Base-by-base conservation (phyloP, 2,329 filamentous ascomycete species). In the Trichoderma oligosporum region DNA sequence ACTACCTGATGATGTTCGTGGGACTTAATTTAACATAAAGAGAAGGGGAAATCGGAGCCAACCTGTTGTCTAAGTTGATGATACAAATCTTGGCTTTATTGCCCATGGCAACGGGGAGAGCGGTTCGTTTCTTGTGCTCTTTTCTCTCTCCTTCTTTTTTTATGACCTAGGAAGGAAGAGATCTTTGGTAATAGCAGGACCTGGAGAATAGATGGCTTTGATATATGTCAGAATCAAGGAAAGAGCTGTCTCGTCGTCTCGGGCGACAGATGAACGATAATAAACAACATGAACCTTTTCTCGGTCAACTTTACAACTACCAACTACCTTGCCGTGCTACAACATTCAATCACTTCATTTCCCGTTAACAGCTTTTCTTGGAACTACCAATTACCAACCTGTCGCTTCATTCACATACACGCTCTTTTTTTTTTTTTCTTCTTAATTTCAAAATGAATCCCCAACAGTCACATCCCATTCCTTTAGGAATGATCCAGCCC, bases 1-100 rank as follows among this genome's bases (percentile, higher is more conserved):
- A 1, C 58, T 78, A 25, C 66, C 69, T 16, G 67, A 69, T 22
- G 69, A 51, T 11, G 29, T 57, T 29, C 54, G 54, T 5, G 54
- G 54, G 2, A 20, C n/a, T 9, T 57, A 25, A 44, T 25, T 4
- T 22, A 2, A 24, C 4, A 14, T 25, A 2, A 22, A 5, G 25
- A n/a, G 1, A 1, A 11, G 27, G 27, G 11, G 6, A 6, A 6
- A 6, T 31, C 11, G 27, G 11, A 31, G 11, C 5, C 27, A 31
- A 31, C 27, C n/a, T n/a, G n/a, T n/a, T n/a, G n/a, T n/a, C n/a
- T n/a, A n/a, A n/a, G n/a, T n/a, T n/a, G n/a, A n/a, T n/a, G n/a
- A 18, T 7, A 36, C 18, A 11, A n/a, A 11, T 2, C 5, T n/a
- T 36, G 6, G 24, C 24, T 4, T 24, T n/a, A 16, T 18, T 8